Evolutionary conservation across 2,329 filamentous ascomycete genomes (phyloP).

Genomic region (Sporothrix dimorphospora): DNA sequence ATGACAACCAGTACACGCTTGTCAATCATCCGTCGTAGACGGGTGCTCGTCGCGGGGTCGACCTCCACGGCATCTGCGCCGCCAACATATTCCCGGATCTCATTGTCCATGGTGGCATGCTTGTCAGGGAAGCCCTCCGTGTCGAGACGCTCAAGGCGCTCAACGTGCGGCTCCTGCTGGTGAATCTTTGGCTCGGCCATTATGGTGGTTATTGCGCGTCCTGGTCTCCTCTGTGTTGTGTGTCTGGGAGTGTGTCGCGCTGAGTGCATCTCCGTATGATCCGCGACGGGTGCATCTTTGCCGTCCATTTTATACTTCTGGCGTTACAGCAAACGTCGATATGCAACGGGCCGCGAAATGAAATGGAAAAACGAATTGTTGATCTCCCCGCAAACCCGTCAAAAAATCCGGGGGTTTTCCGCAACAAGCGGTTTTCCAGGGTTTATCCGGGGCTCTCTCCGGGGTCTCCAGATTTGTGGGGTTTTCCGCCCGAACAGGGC

Average conservation of each 20-base stretch:
- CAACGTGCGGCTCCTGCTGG: background rate
- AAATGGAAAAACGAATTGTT: background rate
- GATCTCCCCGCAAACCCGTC: constrained; percentile 3
- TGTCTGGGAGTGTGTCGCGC: background rate
- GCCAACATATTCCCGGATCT: constrained; percentile 70
- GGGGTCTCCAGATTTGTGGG: background rate
- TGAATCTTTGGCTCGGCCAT: background rate
- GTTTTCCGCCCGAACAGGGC: background rate
- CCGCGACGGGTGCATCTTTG: background rate
- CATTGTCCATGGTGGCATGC: constrained; percentile 53
- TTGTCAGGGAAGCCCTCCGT: background rate
- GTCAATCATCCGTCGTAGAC: constrained; percentile 68
- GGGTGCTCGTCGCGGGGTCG: constrained; percentile 59
- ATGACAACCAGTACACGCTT: constrained; percentile 69
- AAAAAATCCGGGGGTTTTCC: constrained; percentile 4
- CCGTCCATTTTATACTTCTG: background rate
- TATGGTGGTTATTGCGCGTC: background rate
- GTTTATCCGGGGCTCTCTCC: background rate
- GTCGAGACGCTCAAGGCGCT: constrained; percentile 6
- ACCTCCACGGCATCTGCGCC: constrained; percentile 57
- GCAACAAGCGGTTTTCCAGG: background rate
- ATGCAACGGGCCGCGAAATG: background rate
- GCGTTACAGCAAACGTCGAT: background rate
- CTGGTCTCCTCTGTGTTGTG: background rate
- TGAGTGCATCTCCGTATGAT: background rate